Base-by-base conservation (phyloP, 225 moss, liverwort and hornwort species). In the Physcomitrium patens region DNA sequence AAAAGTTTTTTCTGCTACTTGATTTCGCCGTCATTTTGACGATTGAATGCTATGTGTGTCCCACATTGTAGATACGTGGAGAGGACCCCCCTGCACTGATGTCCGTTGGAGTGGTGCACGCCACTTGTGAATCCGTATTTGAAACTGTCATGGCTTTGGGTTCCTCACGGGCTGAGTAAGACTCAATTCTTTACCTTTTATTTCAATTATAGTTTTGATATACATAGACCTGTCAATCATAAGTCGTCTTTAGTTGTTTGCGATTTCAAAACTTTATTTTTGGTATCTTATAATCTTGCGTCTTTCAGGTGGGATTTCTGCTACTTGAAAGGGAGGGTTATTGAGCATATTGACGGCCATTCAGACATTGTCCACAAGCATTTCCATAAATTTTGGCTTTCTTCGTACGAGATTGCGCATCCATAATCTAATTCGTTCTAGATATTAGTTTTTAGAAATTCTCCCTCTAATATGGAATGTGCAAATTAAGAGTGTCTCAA, bases 341-440 rank as follows among this genome's bases (percentile, higher is more conserved):
- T 99, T 9, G 99, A 99, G 81, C 93, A 92, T 64, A 88, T 99
- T 65, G 99, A 99, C 62, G 99, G 99, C 69, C 99, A 99, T 71
- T 91, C 99, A 1, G 99, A 99, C 60, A 90, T 99, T 49, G 86
- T 99, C n/a, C 93, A 99, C 79, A 95, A 99, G 76, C 93, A 95
- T 73, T 89, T 95, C 56, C 91, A 99, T 75, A 77, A 70, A 60
- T 84, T 84, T 65, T 95, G 99, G 99, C 76, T 94, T 51, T 90
- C 94, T 58, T 74, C 92, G 95, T 96, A 85, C 17, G 67, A 46
- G 18, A 48, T 64, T 76, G 52, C 28, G 10, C 0, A 42, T 3
- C 31, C 15, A 23, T 26, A 56, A 59, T 67, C 41, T 16, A 0
- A 10, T 60, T 16, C 20, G 17, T 12, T 60, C 24, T 11, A 19